Evolutionary conservation across 306 rosid genomes (phyloP).

Genomic region (Medicago ruthenica): DNA sequence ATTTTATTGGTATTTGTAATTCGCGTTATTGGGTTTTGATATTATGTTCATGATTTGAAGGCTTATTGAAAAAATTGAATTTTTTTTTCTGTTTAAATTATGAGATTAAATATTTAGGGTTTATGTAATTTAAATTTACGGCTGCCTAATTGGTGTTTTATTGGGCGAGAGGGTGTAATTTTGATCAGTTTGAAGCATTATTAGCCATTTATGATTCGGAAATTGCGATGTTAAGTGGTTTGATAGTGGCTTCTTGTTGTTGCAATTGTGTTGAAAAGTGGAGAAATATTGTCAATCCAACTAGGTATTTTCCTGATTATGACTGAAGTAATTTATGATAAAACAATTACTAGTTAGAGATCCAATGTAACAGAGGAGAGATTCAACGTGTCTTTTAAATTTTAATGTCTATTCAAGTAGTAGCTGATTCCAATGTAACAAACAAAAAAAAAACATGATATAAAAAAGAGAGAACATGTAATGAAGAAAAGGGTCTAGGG

Average conservation of each 20-base stretch:
- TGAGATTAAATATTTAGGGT: background rate
- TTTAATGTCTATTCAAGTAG: too few species aligned
- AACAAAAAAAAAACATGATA: too few species aligned
- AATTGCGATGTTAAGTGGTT: background rate
- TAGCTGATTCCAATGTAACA: too few species aligned
- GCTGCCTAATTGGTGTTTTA: background rate
- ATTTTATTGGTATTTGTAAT: background rate
- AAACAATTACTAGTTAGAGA: too few species aligned
- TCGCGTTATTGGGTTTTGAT: background rate
- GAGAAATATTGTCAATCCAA: too few species aligned
- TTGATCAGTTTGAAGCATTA: background rate
- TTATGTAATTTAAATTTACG: background rate
- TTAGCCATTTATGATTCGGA: background rate
- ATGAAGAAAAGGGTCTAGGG: too few species aligned
- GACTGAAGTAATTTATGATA: background rate
- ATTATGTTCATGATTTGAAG: background rate
- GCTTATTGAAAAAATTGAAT: background rate
- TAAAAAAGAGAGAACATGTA: too few species aligned
- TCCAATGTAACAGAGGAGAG: too few species aligned
- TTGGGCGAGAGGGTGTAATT: background rate
- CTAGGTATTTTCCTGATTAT: background rate
- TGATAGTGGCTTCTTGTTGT: background rate
- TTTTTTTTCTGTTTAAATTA: background rate
- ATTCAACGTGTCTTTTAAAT: too few species aligned
- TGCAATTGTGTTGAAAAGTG: background rate